Base-by-base conservation (phyloP, 805 yeast species). In the Cephaloascus albidus region DNA sequence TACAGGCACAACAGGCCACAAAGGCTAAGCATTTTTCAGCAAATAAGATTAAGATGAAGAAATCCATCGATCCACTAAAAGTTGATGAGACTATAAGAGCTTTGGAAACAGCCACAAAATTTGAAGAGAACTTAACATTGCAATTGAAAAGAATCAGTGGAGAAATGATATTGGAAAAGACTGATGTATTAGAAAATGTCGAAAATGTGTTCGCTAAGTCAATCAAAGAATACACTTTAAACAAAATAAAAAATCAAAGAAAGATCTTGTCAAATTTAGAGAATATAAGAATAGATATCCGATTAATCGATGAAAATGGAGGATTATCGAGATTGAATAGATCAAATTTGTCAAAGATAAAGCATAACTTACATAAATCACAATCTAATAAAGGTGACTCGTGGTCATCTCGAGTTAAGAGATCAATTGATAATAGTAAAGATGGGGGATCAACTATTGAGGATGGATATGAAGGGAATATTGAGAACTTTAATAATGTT, bases 1-100 rank as follows among this genome's bases (percentile, higher is more conserved):
- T 75, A 26, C 83, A 76, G 52, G 89, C 96, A 2, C 95, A 89
- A 56, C 76, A 78, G 5, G 76, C 69, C 41, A 78, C 95, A 1
- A 77, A 74, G 48, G 61, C 74, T 23, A 83, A 77, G 50, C 95
- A 85, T 50, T 74, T 76, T 37, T 70, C 75, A 3, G 94, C 95
- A 1, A 70, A 76, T 6, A 79, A 80, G 50, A 70, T 87, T 40
- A 84, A 85, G 49, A 76, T 76, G 40, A 79, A 74, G 49, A 67
- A 87, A 28, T 77, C 84, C 38, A 79, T 87, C 38, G 90, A 84
- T 50, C 96, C 97, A 0, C 58, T 85, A 20, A 86, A 82, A 54
- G 95, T 87, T 3, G 96, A 93, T 49, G 97, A 89, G 48, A 94
- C 96, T 0, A 75, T 90, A 20, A 68, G 81, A 40, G 68, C 85